A percentile compares a stretch with the other conserved stretches of the same genome.
These are phyloP conservation scores for Fusarium coicis DNA, from an alignment of 2,329 filamentous ascomycete species.

Conservation along the genomic window DNA sequence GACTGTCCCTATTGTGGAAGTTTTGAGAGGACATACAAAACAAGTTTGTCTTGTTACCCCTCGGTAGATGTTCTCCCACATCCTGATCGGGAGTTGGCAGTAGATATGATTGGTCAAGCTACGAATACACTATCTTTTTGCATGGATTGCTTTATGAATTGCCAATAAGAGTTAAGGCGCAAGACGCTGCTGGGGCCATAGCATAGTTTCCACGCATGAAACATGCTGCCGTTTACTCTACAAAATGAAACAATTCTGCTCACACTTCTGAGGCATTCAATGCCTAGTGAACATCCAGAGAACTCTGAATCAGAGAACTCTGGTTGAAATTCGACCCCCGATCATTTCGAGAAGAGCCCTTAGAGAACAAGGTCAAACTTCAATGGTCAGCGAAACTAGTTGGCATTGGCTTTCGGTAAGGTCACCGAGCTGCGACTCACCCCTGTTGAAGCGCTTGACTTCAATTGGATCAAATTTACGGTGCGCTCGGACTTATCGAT, in stretches of 20 bases:
- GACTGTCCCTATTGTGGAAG: slow-evolving; percentile 18
- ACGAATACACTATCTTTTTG: slow-evolving; percentile 7
- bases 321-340: neutral
- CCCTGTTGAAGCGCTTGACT: neutral
- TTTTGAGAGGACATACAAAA: slow-evolving; percentile 11
- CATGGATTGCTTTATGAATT: slow-evolving; percentile 18
- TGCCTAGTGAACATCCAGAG: neutral
- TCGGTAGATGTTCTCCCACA: slow-evolving; percentile 7
- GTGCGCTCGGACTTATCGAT: neutral
- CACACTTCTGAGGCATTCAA: neutral
- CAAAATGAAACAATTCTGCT: neutral
- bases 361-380: neutral
- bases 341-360: neutral
- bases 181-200: too few species aligned
- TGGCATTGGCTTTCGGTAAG: neutral
- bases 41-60: neutral
- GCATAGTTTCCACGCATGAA: neutral
- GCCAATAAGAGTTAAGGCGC: slow-evolving; percentile 20
- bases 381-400: neutral
- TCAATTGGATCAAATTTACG: neutral
- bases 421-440: neutral
- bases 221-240: neutral
- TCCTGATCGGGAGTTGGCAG: slow-evolving; percentile 4
- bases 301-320: neutral
- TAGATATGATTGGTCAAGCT: slow-evolving; percentile 5